Conservation (phyloP, 148 eudicot genomes). For the Heliamphora exappendiculata region DNA sequence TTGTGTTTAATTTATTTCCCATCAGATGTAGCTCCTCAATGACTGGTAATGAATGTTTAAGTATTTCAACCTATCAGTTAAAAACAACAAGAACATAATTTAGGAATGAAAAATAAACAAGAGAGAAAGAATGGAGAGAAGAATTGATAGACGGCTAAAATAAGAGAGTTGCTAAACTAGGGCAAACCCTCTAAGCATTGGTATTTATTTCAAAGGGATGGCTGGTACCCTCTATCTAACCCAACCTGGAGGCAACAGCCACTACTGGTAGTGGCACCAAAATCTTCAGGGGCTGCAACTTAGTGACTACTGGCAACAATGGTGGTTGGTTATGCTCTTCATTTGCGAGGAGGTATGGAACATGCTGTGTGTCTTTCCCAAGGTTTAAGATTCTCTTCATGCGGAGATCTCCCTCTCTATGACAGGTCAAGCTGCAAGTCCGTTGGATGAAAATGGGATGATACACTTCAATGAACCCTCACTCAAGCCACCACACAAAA, state of each 20-base stretch:
- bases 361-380: background rate
- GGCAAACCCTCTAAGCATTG: too few species aligned
- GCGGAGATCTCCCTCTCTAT: background rate
- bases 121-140: background rate
- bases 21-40: constrained; percentile 85
- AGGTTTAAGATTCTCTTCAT: background rate
- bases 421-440: background rate
- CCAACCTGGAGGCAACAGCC: background rate
- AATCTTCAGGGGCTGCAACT: background rate
- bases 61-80: constrained; percentile 57
- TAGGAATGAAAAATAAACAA: background rate
- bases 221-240: background rate
- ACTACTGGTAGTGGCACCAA: background rate
- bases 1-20: constrained; percentile 64
- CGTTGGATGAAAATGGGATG: background rate
- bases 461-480: background rate
- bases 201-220: background rate
- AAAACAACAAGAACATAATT: constrained; percentile 6
- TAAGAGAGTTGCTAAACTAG: too few species aligned
- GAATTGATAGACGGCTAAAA: background rate
- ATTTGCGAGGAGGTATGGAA: background rate
- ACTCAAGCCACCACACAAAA: background rate
- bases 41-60: constrained; percentile 50
- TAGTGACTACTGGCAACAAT: background rate
- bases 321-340: background rate